Evolutionary conservation across 805 yeast species (phyloP), one percentile per base, ranked within the genome.

Genomic region (Ogataea saltuana): DNA sequence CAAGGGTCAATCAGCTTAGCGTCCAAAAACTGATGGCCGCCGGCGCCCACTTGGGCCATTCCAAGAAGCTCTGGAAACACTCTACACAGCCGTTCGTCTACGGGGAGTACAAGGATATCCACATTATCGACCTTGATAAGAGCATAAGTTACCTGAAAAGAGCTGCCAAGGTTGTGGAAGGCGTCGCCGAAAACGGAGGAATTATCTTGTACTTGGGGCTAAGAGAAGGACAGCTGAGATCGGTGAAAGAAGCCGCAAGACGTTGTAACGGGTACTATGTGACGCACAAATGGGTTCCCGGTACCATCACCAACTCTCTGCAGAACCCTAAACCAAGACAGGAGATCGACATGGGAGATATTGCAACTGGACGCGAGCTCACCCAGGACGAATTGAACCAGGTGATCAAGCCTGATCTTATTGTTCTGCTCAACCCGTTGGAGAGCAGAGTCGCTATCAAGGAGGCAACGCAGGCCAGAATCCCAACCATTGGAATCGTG

Each of bases 1-100:
- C 76, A 26, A 55, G 70, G 11, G 69, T 80, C 17, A 65, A 74
- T 17, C 78, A 85, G 44, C 61, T 87, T 10, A 74, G 91, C 2
- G 70, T 89, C 27, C 70, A 88, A 22, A 80, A 80, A 44, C 72
- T 93, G 41, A 63, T 91, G 64, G 91, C 97, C 3, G 88, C 97
- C 0, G 97, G 97, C 40, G 91, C 91, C 34, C 99, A 93, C 64
- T 70, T 93, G 53, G 99, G 99, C 21, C 97, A 91, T 55, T 76
- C 96, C n/a, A 83, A 80, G 26, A 71, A 84, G 3, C 70, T 83
- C 48, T 85, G 83, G 79, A 80, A 95, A 54, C 81, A 89, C 8
- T 75, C 85, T 20, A 87, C 90, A 39, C 91, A 89, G 64, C 90
- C 95, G 9, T 93, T 74, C 63, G 76, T 91, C 33, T 84, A 84